phyloP scores from a whole-genome alignment of 1,284 basidiomycete genomes.

The Trichosporon asahii region DNA sequence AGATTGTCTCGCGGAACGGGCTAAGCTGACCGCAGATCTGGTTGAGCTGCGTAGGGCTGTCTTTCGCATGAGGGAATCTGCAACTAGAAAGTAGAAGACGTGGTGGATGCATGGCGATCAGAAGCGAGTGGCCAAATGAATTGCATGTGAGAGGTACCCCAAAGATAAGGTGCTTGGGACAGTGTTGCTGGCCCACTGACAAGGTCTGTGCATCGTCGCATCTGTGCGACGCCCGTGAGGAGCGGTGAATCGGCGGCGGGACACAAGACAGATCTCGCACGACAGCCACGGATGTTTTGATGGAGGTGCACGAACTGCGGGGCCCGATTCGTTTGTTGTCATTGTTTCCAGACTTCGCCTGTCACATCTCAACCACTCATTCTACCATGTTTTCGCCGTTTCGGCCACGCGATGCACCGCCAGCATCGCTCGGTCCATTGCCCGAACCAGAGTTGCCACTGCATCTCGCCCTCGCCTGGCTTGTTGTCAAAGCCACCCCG shows the following conservation, averaged over 20 bases:
- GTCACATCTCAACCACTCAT: background rate
- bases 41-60: background rate
- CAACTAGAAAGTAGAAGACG: background rate
- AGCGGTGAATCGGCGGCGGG: too few species aligned
- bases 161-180: background rate
- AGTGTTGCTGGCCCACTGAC: background rate
- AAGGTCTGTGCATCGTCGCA: background rate
- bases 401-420: background rate
- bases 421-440: background rate
- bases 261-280: background rate
- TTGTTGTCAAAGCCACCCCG: slow-evolving; percentile 29
- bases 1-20: too few species aligned
- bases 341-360: background rate
- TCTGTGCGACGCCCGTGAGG: background rate
- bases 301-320: background rate
- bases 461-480: slow-evolving; percentile 38
- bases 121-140: background rate
- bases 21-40: background rate
- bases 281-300: slow-evolving; percentile 2
- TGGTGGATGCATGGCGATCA: background rate
- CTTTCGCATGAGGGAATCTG: background rate
- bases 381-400: background rate
- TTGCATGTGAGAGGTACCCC: too few species aligned
- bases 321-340: slow-evolving; percentile 1
- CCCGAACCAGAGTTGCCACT: slow-evolving; percentile 28